Conservation (phyloP, 176 grass and related monocot genomes). For the Oryza rufipogon region DNA sequence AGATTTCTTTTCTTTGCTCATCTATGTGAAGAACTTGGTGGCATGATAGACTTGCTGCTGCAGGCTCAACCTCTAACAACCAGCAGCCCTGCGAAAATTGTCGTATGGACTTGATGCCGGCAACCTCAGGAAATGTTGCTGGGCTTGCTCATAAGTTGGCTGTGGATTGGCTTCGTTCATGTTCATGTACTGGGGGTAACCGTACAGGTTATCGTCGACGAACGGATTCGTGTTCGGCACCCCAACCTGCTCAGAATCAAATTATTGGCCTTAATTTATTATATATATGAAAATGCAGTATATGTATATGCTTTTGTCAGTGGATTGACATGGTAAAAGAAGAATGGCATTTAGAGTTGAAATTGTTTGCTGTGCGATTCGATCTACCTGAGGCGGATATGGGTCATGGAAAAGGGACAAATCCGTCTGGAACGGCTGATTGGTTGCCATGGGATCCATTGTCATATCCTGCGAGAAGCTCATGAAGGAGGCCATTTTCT, state of each 20-base stretch:
- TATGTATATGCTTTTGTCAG: neutral
- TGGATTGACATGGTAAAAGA: neutral
- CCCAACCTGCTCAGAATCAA: conserved; percentile 24
- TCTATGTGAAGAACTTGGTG: neutral
- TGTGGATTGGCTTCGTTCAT: conserved; percentile 28
- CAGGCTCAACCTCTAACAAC: neutral
- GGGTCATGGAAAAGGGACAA: conserved; percentile 40
- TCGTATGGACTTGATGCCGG: conserved; percentile 86
- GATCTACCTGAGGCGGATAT: conserved; percentile 38
- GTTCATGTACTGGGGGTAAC: conserved; percentile 36
- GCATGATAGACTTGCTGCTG: neutral
- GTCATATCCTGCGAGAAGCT: conserved; percentile 53
- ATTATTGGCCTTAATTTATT: neutral
- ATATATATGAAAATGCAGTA: neutral
- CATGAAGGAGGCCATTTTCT: conserved; percentile 88
- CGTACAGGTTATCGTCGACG: conserved; percentile 49
- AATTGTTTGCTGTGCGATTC: neutral
- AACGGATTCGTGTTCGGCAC: conserved; percentile 70
- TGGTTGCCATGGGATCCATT: conserved; percentile 5
- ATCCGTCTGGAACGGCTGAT: conserved; percentile 43
- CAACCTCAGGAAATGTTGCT: conserved; percentile 64
- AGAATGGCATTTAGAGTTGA: neutral
- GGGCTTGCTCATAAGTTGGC: conserved; percentile 6
- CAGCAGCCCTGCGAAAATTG: conserved; percentile 83
- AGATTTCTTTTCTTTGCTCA: neutral